Conservation (phyloP, 306 rosid genomes). For the Lathyrus oleraceus region DNA sequence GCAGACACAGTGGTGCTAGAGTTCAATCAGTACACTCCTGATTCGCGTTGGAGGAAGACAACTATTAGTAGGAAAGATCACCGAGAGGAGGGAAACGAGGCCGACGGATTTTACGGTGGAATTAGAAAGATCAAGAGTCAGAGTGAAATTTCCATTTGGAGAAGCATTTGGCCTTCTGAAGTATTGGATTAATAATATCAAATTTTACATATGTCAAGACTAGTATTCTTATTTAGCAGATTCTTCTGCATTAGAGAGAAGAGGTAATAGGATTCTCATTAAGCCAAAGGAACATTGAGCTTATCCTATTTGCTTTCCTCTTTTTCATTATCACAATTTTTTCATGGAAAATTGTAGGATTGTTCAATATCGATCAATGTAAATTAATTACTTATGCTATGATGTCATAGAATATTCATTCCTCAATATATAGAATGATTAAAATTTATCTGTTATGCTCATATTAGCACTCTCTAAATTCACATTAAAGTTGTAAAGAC, state of each 20-base stretch:
- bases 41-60: slow-evolving; percentile 81
- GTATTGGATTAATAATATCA: slow-evolving; percentile 57
- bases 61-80: slow-evolving; percentile 65
- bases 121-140: slow-evolving; percentile 62
- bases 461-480: slow-evolving; percentile 25
- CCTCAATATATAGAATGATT: slow-evolving; percentile 42
- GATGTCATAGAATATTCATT: slow-evolving; percentile 43
- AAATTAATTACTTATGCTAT: slow-evolving; percentile 46
- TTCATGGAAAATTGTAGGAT: slow-evolving; percentile 38
- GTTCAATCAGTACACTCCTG: slow-evolving; percentile 84
- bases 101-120: slow-evolving; percentile 92
- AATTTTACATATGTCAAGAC: slow-evolving; percentile 17
- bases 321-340: slow-evolving; percentile 27
- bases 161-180: slow-evolving; percentile 73
- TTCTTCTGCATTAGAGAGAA: slow-evolving; percentile 31
- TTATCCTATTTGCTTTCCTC: slow-evolving; percentile 31
- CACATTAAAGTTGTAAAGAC: background rate
- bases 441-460: slow-evolving; percentile 35
- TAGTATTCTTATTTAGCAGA: slow-evolving; percentile 31
- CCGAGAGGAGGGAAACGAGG: slow-evolving; percentile 81
- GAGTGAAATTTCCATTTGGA: slow-evolving; percentile 70
- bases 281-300: slow-evolving; percentile 40
- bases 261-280: slow-evolving; percentile 35
- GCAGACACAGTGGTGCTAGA: slow-evolving; percentile 83
- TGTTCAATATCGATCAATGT: slow-evolving; percentile 45